Conservation (phyloP, 2,329 filamentous ascomycete genomes). For the Fusarium sublunatum region DNA sequence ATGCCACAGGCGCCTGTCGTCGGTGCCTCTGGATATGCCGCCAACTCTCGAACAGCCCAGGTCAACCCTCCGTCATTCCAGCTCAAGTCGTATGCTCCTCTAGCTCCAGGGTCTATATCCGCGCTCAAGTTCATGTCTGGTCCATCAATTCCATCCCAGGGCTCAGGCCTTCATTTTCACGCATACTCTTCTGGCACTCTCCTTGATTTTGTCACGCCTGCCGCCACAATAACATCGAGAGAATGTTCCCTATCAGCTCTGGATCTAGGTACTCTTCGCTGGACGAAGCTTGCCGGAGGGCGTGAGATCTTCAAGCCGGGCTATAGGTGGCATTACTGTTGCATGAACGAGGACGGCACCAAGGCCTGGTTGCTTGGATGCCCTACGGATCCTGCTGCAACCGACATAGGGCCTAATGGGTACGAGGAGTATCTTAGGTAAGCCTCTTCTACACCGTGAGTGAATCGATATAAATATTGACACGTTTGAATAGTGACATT, state of each 20-base stretch:
- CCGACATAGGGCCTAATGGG: slow-evolving; percentile 73
- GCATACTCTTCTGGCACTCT: slow-evolving; percentile 92
- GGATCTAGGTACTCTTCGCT: slow-evolving; percentile 86
- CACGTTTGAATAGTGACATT: slow-evolving; percentile 71
- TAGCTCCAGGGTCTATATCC: slow-evolving; percentile 88
- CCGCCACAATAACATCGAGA: slow-evolving; percentile 83
- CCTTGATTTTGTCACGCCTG: slow-evolving; percentile 93
- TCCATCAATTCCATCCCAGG: slow-evolving; percentile 85
- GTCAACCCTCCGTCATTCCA: slow-evolving; percentile 75
- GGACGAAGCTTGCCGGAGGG: slow-evolving; percentile 95
- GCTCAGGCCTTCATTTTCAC: slow-evolving; percentile 93
- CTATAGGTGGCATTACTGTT: slow-evolving; percentile 99
- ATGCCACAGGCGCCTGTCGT: slow-evolving; percentile 63
- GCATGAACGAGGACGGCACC: slow-evolving; percentile 92
- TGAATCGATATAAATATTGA: slow-evolving; percentile 29
- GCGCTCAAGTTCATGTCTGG: slow-evolving; percentile 87
- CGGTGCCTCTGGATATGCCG: slow-evolving; percentile 72
- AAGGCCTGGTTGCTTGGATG: slow-evolving; percentile 98
- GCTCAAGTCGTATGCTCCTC: slow-evolving; percentile 79
- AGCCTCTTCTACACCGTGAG: neutral
- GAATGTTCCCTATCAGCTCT: slow-evolving; percentile 92
- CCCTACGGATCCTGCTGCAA: slow-evolving; percentile 75
- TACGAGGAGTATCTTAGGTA: slow-evolving; percentile 87
- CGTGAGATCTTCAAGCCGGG: slow-evolving; percentile 90
- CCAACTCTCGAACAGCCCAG: slow-evolving; percentile 74